Evolutionary conservation across 1,139 yeast genomes (phyloP).

Genomic region (Lodderomyces pseudojiufengensis): DNA sequence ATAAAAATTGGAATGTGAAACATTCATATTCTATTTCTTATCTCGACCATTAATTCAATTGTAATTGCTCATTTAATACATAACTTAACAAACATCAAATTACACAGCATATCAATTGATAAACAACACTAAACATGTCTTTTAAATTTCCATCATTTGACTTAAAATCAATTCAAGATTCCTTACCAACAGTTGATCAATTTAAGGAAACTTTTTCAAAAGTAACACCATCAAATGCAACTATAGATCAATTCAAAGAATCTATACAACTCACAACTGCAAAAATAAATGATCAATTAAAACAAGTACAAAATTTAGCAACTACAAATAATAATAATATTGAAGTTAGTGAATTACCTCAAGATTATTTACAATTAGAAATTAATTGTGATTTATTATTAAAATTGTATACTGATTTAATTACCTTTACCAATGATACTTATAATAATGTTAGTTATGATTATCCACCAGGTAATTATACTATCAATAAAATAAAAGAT

Average conservation of each 20-base stretch:
- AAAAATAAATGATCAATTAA: slow-evolving; percentile 38
- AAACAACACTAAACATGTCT: too few relatives aligned
- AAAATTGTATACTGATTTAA: slow-evolving; percentile 55
- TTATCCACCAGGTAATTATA: slow-evolving; percentile 64
- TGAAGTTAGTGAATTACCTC: slow-evolving; percentile 63
- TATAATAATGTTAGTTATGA: slow-evolving; percentile 67
- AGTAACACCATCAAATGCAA: slow-evolving; percentile 34
- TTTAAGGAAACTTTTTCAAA: slow-evolving; percentile 36
- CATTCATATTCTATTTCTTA: too few relatives aligned
- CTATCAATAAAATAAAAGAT: slow-evolving; percentile 44
- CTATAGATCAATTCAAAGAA: slow-evolving; percentile 39
- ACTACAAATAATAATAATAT: slow-evolving; percentile 16
- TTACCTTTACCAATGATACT: slow-evolving; percentile 55
- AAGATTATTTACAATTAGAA: slow-evolving; percentile 66
- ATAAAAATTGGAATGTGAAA: too few relatives aligned
- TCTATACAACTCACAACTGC: slow-evolving; percentile 43
- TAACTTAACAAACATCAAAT: too few relatives aligned
- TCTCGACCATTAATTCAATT: too few relatives aligned
- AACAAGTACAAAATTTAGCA: slow-evolving; percentile 45
- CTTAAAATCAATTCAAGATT: slow-evolving; percentile 46
- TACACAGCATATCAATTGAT: too few relatives aligned
- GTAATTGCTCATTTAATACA: too few relatives aligned
- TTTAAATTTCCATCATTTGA: slow-evolving; percentile 49
- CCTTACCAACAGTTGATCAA: slow-evolving; percentile 39
- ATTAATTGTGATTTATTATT: slow-evolving; percentile 60